These are phyloP conservation scores for Exophiala mesophila DNA, from an alignment of 2,329 filamentous ascomycete species.

Conservation along the genomic window DNA sequence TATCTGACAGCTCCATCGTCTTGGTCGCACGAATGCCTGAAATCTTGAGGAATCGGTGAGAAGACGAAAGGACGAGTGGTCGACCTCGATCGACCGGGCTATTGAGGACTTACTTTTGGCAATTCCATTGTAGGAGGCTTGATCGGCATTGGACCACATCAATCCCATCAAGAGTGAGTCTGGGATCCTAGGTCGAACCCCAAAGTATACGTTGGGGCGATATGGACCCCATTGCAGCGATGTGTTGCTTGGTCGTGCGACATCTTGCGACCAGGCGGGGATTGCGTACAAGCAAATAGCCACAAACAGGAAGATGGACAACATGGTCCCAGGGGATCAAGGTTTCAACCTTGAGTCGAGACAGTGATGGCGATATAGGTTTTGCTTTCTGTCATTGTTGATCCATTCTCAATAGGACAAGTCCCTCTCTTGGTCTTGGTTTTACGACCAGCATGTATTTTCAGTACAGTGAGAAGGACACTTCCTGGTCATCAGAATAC, in stretches of 20 bases:
- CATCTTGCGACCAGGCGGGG: conserved; percentile 41
- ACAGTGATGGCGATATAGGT: background rate
- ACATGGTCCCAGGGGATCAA: background rate
- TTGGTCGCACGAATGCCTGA: conserved; percentile 80
- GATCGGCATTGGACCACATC: conserved; percentile 82
- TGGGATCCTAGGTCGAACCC: conserved; percentile 72
- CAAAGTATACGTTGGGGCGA: conserved; percentile 88
- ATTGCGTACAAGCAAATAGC: conserved; percentile 21
- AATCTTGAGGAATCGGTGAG: conserved; percentile 60
- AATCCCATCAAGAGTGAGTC: conserved; percentile 75
- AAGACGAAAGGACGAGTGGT: background rate
- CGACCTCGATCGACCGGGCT: background rate
- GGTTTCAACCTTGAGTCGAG: background rate
- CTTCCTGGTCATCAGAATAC: no score
- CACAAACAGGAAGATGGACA: background rate
- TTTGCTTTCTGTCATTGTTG: background rate
- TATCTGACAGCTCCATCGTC: conserved; percentile 88
- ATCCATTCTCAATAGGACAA: no score
- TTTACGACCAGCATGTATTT: no score
- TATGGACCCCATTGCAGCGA: conserved; percentile 94
- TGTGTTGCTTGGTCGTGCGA: conserved; percentile 52
- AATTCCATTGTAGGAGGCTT: conserved; percentile 59
- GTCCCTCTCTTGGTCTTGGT: no score
- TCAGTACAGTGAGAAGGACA: no score
- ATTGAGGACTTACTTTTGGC: conserved; percentile 62